phyloP scores from a whole-genome alignment of 1,284 basidiomycete genomes.

The Cryptococcus jaspeensis region DNA sequence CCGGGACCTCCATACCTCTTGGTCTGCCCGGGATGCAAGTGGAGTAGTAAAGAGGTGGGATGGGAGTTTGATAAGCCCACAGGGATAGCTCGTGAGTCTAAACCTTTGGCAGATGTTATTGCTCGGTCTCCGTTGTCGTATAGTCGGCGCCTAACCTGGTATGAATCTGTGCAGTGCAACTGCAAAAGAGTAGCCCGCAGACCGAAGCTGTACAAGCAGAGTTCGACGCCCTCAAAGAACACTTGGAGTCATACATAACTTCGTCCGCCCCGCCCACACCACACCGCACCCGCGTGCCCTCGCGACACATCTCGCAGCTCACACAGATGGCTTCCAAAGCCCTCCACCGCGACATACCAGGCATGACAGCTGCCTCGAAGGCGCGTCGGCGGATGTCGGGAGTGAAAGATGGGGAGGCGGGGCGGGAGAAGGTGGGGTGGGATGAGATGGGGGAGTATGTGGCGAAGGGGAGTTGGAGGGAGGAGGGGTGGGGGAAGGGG shows the following conservation, averaged over 20 bases:
- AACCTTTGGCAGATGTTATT: too few species aligned
- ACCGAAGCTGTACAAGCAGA: slow-evolving; percentile 73
- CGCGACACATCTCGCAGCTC: slow-evolving; percentile 45
- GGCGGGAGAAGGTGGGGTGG: slow-evolving; percentile 26
- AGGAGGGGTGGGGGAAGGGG: slow-evolving; percentile 20
- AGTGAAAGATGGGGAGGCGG: slow-evolving; percentile 1
- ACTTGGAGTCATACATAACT: slow-evolving; percentile 79
- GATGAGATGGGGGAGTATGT: slow-evolving; percentile 44
- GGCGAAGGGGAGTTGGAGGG: slow-evolving; percentile 38
- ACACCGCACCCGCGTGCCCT: slow-evolving; percentile 22
- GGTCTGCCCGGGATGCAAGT: slow-evolving; percentile 86
- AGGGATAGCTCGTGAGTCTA: slow-evolving; percentile 75
- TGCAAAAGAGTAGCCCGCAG: slow-evolving; percentile 83
- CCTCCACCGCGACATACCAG: slow-evolving; percentile 34
- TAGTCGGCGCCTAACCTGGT: slow-evolving; percentile 6
- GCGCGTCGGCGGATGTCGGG: background rate
- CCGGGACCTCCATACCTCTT: slow-evolving; percentile 83
- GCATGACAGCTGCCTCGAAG: slow-evolving; percentile 22
- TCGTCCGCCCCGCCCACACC: slow-evolving; percentile 20
- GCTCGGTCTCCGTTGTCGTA: too few species aligned
- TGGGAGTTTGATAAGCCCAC: slow-evolving; percentile 96
- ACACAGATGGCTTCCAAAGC: slow-evolving; percentile 46
- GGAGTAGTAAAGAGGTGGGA: slow-evolving; percentile 88
- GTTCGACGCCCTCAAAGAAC: slow-evolving; percentile 88
- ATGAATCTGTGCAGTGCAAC: slow-evolving; percentile 62